Conservation (phyloP, 179 eudicot genomes). For the Silene vulgaris region DNA sequence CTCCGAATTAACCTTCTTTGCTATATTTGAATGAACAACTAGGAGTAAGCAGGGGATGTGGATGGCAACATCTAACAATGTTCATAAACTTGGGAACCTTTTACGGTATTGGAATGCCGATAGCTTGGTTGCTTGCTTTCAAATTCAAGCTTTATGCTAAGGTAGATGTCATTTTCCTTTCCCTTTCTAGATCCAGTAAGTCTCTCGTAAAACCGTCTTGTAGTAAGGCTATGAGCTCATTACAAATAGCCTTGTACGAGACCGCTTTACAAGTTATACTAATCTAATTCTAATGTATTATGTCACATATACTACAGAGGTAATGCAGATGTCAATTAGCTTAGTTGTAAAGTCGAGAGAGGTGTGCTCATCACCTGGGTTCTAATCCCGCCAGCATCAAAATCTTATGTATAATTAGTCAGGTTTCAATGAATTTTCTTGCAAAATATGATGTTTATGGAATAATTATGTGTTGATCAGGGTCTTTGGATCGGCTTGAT, state of each 20-base stretch:
- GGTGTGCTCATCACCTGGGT: no score
- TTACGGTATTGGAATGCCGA: slow-evolving; percentile 56
- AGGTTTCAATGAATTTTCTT: no score
- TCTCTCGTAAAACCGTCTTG: background rate
- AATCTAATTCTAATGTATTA: no score
- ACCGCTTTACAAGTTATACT: no score
- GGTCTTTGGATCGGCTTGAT: slow-evolving; percentile 71
- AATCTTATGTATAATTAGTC: no score
- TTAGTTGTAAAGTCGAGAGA: no score
- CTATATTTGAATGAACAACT: background rate
- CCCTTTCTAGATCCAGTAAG: background rate
- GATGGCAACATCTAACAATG: slow-evolving; percentile 65
- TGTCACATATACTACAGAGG: no score
- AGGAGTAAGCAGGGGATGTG: slow-evolving; percentile 78
- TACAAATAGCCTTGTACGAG: no score
- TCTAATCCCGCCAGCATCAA: no score
- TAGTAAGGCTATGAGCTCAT: no score
- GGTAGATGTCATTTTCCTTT: slow-evolving; percentile 26
- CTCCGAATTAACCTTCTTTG: background rate
- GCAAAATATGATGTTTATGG: no score
- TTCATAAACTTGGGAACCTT: slow-evolving; percentile 48
- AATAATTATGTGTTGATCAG: slow-evolving; percentile 23
- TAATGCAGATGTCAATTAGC: no score
- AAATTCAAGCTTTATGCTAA: slow-evolving; percentile 43
- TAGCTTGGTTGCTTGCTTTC: slow-evolving; percentile 52